Base-by-base conservation (phyloP, 805 yeast genomes). In the Sugiyamaella floridensis region DNA sequence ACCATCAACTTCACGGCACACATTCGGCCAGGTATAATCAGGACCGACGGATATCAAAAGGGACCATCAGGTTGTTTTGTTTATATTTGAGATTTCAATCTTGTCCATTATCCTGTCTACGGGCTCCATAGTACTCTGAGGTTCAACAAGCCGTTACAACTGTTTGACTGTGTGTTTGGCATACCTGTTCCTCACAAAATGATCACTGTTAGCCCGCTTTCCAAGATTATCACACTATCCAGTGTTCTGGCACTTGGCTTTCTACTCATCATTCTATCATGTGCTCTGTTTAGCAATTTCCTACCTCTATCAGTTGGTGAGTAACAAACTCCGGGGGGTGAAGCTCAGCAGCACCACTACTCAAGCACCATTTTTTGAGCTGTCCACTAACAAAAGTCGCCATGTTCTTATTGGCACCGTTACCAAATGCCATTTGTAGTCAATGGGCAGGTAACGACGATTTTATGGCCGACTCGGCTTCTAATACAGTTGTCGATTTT, bases 251-350 rank as follows among this genome's bases (percentile, higher is more conserved):
- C 98, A 0, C 77, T 89, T 59, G 99, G 99, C 5, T 92, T 92
- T 62, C 78, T 93, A 37, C 74, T 93, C 58, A 89, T 90, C 44
- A 86, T 92, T 22, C 74, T 93, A 34, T 89, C 96, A 45, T 89
- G 96, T 49, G 92, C 93, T 2, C 75, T 93, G 11, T 88, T 81
- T 71, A 86, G 87, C 47, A 89, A 89, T 67, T 93, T 97, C 95
- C 81, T 85, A 63, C 98, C 99, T 40, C 76, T 92, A 53, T 76
- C 84, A 40, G 88, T 86, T 59, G 76, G 79, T 75, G 58, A 47
- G 79, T 74, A 12, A 20, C 11, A 10, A 2, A 18, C 4, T 4
- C 37, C 9, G 12, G 37, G n/a, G 37, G n/a, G n/a, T n/a, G n/a
- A n/a, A 5, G 37, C n/a, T 32, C n/a, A n/a, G n/a, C n/a, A 32